These are phyloP conservation scores for Fusarium oligoseptatum DNA, from an alignment of 2,329 filamentous ascomycete genomes.

Conservation along the genomic window DNA sequence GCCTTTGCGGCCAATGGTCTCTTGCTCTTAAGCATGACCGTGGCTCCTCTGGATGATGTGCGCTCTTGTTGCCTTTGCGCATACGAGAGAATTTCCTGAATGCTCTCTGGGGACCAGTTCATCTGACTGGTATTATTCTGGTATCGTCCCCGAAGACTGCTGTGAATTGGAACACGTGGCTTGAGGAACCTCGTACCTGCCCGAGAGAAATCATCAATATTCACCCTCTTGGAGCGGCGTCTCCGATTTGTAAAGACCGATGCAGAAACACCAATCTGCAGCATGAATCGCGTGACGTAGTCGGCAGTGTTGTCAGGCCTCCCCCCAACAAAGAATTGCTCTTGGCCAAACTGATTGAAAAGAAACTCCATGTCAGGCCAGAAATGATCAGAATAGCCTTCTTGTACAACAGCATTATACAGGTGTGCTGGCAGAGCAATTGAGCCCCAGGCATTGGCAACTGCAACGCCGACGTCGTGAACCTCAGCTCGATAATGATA, in stretches of 20 bases:
- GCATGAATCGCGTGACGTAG: background rate
- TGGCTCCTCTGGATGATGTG: background rate
- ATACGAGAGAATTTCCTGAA: background rate
- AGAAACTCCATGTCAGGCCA: background rate
- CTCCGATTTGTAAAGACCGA: background rate
- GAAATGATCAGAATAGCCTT: too few relatives aligned
- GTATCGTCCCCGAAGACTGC: background rate
- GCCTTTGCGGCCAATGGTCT: background rate
- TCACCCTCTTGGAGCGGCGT: background rate
- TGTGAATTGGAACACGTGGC: background rate
- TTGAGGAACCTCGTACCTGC: background rate
- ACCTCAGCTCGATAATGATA: background rate
- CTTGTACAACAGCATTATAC: background rate
- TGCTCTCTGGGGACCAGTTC: background rate
- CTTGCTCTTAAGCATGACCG: background rate
- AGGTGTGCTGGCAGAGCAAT: background rate
- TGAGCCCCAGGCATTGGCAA: background rate
- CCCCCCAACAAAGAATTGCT: background rate
- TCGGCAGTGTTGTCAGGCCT: background rate
- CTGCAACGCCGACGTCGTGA: background rate
- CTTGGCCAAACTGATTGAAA: background rate
- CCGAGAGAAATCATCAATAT: background rate
- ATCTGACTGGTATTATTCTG: background rate
- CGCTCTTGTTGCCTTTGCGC: background rate
- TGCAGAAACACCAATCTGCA: background rate